Percentiles rank a stretch among this genome's conserved stretches.
Evolutionary conservation across 495 filamentous ascomycete genomes (phyloP).

Genomic region (Jackrogersella minutella): DNA sequence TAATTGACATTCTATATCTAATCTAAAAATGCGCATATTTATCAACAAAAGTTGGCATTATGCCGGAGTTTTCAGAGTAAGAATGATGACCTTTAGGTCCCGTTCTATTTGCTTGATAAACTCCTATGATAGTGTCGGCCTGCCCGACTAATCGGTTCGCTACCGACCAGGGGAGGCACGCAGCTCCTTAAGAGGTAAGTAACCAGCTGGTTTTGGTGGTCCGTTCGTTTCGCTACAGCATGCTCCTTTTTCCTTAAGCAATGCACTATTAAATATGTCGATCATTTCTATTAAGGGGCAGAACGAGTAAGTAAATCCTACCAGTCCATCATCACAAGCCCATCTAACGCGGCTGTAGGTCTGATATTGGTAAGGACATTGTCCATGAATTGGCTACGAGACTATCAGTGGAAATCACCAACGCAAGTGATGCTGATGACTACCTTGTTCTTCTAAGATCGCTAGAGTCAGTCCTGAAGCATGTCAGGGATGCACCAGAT

Average conservation of each 20-base stretch:
- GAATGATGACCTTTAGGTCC: not conserved
- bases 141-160: not conserved
- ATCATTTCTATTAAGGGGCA: not conserved
- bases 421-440: conserved; percentile 25
- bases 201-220: not conserved
- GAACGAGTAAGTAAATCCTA: not conserved
- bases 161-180: not conserved
- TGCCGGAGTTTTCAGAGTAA: not conserved
- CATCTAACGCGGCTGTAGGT: not conserved
- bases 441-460: conserved; percentile 46
- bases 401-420: not conserved
- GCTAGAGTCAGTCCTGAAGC: conserved; percentile 35
- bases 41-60: not conserved
- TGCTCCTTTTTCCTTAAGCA: not conserved
- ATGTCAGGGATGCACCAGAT: conserved; percentile 36
- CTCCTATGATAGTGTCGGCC: not conserved
- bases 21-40: not conserved
- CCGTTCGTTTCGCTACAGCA: not conserved
- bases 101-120: not conserved
- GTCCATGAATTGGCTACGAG: not conserved
- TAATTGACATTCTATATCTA: too few species aligned
- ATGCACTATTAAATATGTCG: not conserved
- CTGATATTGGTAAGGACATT: not conserved
- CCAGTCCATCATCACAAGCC: not conserved
- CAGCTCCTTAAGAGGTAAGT: not conserved